Base-by-base conservation (phyloP, 2,329 filamentous ascomycete genomes). In the Aspergillus felis region DNA sequence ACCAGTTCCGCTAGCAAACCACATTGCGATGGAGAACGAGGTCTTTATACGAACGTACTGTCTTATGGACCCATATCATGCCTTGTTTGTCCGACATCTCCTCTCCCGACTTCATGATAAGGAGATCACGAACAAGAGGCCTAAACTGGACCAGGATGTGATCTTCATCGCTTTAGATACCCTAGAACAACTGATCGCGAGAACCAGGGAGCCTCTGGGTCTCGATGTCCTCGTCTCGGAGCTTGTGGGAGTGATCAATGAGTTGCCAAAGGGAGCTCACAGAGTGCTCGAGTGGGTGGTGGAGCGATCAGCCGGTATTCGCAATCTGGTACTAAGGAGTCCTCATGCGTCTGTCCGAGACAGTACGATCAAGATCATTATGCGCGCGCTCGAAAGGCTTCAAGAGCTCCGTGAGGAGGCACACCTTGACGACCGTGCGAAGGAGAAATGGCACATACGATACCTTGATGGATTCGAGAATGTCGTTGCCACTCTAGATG, bases 1-100 rank as follows among this genome's bases (percentile, higher is more conserved):
- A 41, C 78, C 82, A 10, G 59, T 66, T 25, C 61, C 71, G 4
- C 71, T 84, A 48, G 71, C 77, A 47, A 75, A 79, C 47, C 79
- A 85, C 56, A 90, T 96, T 56, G 79, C 82, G 10, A 76, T 80
- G 57, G 87, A 93, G 52, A 97, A 97, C 64, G 86, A 89, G 59
- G 64, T 84, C 1, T 82, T 91, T 25, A 80, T 96, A 50, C 85
- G 88, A 54, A 85, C 88, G 20, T 92, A 95, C 67, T 92, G 89
- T 70, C 80, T 95, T 25, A 90, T 89, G 66, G 92, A 96, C 66
- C 83, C 84, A 1, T 81, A 81, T 32, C 90, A 96, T 66, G 79
- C 86, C 1, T 75, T 77, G 1, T 91, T 96, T 63, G 81, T 92
- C 17, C 78, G 81, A 38, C 79, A 81, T 54, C 78, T 91, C 41